Conservation (phyloP, 148 eudicot species). For the Camellia sinensis region DNA sequence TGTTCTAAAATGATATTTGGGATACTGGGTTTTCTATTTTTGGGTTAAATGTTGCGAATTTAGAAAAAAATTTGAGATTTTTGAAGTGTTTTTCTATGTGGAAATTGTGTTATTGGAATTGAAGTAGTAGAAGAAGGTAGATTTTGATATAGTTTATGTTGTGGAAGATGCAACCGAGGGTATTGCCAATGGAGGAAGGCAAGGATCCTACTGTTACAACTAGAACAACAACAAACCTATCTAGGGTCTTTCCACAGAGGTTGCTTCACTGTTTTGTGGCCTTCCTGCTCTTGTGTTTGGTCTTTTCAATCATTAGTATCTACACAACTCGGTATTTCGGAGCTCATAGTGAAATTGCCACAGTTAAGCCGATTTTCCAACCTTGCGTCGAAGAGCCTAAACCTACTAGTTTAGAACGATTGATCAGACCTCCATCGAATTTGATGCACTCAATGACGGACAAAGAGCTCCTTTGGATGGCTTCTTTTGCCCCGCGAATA, state of each 20-base stretch:
- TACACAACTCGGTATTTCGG: conserved; percentile 51
- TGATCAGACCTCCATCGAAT: conserved; percentile 66
- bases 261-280: conserved; percentile 46
- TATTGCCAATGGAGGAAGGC: conserved; percentile 64
- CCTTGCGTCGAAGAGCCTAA: conserved; percentile 43
- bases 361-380: conserved; percentile 37
- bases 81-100: background rate
- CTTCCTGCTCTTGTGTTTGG: conserved; percentile 53
- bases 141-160: background rate
- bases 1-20: conserved; percentile 9
- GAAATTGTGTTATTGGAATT: conserved; percentile 17
- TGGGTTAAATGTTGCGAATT: background rate
- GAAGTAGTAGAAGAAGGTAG: conserved; percentile 15
- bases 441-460: conserved; percentile 83
- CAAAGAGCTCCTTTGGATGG: conserved; percentile 82
- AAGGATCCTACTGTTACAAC: conserved; percentile 46
- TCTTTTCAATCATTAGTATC: conserved; percentile 55
- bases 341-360: conserved; percentile 32
- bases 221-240: conserved; percentile 35
- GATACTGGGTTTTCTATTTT: conserved; percentile 3
- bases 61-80: background rate
- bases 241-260: conserved; percentile 67
- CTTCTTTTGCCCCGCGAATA: conserved; percentile 58
- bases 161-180: conserved; percentile 42
- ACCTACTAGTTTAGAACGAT: conserved; percentile 34